Conservation (phyloP, 1,284 basidiomycete genomes). For the Cutaneotrichosporon sp. region DNA sequence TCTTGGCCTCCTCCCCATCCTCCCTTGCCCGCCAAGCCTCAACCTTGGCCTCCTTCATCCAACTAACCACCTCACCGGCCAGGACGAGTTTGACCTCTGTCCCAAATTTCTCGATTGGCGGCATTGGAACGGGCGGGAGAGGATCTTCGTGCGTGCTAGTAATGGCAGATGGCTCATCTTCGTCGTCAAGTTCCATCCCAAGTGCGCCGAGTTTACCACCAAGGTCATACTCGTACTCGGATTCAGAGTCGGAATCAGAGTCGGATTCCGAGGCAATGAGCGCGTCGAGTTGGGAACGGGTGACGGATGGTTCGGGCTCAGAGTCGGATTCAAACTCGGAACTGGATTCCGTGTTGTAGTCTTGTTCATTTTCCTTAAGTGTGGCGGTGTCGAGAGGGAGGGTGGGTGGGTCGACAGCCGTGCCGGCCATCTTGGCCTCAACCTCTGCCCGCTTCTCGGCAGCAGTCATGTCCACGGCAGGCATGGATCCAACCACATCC, state of each 20-base stretch:
- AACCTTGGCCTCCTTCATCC: constrained; percentile 47
- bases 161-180: constrained; percentile 35
- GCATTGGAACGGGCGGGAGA: constrained; percentile 44
- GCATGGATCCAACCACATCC: constrained; percentile 43
- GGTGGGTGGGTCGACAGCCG: constrained; percentile 8
- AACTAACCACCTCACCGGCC: constrained; percentile 54
- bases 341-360: constrained; percentile 30
- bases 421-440: constrained; percentile 33
- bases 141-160: constrained; percentile 52
- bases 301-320: constrained; percentile 18
- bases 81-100: constrained; percentile 39
- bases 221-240: constrained; percentile 18
- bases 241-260: constrained; percentile 17
- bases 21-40: constrained; percentile 42
- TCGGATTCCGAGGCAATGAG: constrained; percentile 17
- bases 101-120: constrained; percentile 47
- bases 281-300: constrained; percentile 30
- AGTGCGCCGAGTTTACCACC: constrained; percentile 19
- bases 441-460: constrained; percentile 41
- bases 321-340: constrained; percentile 35
- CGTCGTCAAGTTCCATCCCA: constrained; percentile 31
- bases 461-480: constrained; percentile 35
- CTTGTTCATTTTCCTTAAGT: constrained; percentile 2
- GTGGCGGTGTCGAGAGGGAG: neutral
- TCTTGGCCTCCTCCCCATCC: constrained; percentile 3